Evolutionary conservation across 2,329 filamentous ascomycete species (phyloP), one percentile per base, ranked within the genome.

Genomic region (Gnomoniopsis sp.): DNA sequence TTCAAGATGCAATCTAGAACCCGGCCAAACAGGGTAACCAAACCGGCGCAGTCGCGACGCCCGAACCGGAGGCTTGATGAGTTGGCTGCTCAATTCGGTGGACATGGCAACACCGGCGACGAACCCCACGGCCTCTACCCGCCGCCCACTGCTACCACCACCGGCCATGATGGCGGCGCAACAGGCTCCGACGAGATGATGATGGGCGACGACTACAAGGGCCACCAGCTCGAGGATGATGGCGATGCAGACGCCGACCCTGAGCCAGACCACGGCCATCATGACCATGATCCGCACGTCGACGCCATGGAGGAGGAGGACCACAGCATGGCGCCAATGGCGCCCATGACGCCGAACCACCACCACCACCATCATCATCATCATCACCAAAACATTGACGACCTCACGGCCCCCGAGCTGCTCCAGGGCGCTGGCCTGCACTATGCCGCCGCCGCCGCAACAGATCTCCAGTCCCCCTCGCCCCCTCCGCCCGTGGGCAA

Each of bases 311-410:
- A n/a, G n/a, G n/a, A n/a, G n/a, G n/a, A n/a, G n/a, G n/a, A 62
- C 3, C 60, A 62, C 49, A 53, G 30, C n/a, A 59, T 62, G 53
- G 53, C 53, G 17, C 60, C 60, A 6, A 62, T 62, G 57, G 60
- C 60, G 4, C 57, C 60, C 26, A 62, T 62, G 60, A 53, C 33
- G 34, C 55, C 61, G 1, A 56, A 46, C 41, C 55, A 57, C 30
- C 50, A 61, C 46, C 6, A 57, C 30, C 23, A 34, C 19, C 10
- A 30, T n/a, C 58, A 53, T 38, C 21, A 33, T 4, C 59, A 49
- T 14, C 51, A 44, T 4, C 53, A 62, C 49, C 55, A 61, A 21
- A 30, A 11, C n/a, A 54, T 55, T 14, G 57, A 60, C 49, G 60
- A 59, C 57, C 54, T 62, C 17, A 48, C 58, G 19, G 46, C 49